Evolutionary conservation across 2,329 filamentous ascomycete species (phyloP), one percentile per base, ranked within the genome.

Genomic region (Claviceps fusiformis): DNA sequence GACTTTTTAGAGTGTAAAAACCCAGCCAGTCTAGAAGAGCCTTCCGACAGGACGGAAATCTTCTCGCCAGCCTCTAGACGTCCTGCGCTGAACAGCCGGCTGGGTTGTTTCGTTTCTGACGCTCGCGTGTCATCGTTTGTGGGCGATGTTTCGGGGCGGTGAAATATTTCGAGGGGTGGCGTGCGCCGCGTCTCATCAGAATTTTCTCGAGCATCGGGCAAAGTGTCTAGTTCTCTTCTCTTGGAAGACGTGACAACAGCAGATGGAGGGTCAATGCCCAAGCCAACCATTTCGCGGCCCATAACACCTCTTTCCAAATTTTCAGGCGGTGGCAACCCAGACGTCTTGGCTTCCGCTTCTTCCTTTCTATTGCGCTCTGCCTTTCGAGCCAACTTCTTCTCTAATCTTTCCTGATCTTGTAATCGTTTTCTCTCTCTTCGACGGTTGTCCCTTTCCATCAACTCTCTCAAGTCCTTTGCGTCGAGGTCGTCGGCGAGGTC

Each of bases 401-500:
- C 82, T 29, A 84, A 70, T 59, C 78, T 81, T 58, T 89, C 82
- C 59, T 83, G 80, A 27, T 92, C 85, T 43, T 77, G 77, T 56
- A 79, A 75, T 54, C 78, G 80, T 70, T 87, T 91, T 66, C 83
- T 82, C 61, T 95, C 88, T 60, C 80, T 82, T 56, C 93, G 80
- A 63, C 91, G 81, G 60, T 85, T 79, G 64, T 98, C 93, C 57
- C 93, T 78, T 63, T 98, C 93, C 80, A 98, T 86, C 35, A 97
- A 75, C 65, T 95, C 87, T 56, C 92, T 81, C 44, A 98, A 69
- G 62, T 89, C 91, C 53, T 86, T 82, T 3, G 93, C 87, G 69
- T 89, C 89, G 54, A 98, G 76, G 57, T 88, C 86, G 65, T 97
- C 87, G 27, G 90, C 93, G 48, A 97, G 71, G 69, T 87, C 72